These are phyloP conservation scores for Boletales sp. DNA, from an alignment of 768 basidiomycete genomes.

Conservation along the genomic window DNA sequence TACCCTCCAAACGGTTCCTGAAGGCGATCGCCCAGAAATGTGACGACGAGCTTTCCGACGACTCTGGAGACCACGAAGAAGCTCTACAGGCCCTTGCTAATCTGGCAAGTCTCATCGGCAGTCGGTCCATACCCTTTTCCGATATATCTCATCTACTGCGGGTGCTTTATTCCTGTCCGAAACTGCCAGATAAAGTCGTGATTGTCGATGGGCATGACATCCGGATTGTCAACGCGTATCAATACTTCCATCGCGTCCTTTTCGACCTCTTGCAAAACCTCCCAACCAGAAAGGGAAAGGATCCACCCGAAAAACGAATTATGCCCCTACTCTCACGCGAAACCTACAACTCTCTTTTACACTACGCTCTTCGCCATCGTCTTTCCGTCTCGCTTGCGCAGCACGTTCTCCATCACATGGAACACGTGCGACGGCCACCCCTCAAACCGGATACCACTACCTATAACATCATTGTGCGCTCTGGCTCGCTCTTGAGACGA, in stretches of 20 bases:
- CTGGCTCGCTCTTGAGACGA: constrained; percentile 47
- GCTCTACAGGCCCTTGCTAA: constrained; percentile 61
- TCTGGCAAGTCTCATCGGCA: constrained; percentile 50
- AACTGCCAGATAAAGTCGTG: constrained; percentile 38
- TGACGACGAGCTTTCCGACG: constrained; percentile 29
- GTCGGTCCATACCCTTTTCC: constrained; percentile 43
- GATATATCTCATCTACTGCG: constrained; percentile 45
- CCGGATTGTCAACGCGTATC: constrained; percentile 36
- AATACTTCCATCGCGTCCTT: constrained; percentile 49
- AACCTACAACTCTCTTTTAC: constrained; percentile 59
- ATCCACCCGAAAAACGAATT: constrained; percentile 11
- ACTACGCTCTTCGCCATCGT: constrained; percentile 64
- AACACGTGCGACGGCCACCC: constrained; percentile 34
- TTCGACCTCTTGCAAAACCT: constrained; percentile 36
- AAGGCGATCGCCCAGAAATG: constrained; percentile 29
- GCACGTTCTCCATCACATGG: constrained; percentile 55
- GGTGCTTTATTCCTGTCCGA: constrained; percentile 45
- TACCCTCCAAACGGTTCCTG: constrained; percentile 31
- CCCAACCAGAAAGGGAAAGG: constrained; percentile 21
- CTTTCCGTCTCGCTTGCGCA: constrained; percentile 46
- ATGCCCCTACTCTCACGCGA: constrained; percentile 36
- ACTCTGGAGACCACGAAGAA: constrained; percentile 26
- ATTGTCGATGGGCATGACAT: constrained; percentile 24
- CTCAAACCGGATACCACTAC: constrained; percentile 48
- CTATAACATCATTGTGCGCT: constrained; percentile 57